Conservation (phyloP, 345 rosid genomes). For the Pistacia vera region DNA sequence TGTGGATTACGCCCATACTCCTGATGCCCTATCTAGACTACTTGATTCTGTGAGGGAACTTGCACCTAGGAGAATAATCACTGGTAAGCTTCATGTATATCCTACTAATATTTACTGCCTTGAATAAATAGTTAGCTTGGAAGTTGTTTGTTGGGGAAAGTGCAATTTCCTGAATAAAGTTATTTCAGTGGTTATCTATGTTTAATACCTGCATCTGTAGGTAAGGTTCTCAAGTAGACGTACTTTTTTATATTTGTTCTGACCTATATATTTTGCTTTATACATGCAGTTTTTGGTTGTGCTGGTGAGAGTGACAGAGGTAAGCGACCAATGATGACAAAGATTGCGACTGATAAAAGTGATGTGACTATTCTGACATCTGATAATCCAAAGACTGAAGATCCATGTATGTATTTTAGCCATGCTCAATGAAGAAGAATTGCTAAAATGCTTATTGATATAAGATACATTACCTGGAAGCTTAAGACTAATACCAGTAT, state of each 20-base stretch:
- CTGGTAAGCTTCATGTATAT: slow-evolving; percentile 54
- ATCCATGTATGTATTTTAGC: slow-evolving; percentile 63
- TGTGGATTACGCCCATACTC: slow-evolving; percentile 84
- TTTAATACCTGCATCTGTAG: not conserved
- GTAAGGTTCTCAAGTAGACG: not conserved
- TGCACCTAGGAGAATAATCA: slow-evolving; percentile 77
- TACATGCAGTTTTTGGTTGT: slow-evolving; percentile 73
- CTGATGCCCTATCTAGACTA: slow-evolving; percentile 80
- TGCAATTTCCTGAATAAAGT: not conserved
- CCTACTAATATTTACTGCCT: not conserved
- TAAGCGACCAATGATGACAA: slow-evolving; percentile 83
- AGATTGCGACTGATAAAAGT: slow-evolving; percentile 88
- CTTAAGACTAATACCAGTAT: slow-evolving; percentile 6
- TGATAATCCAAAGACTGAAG: slow-evolving; percentile 86
- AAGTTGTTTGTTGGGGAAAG: not conserved
- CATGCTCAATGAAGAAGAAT: not conserved
- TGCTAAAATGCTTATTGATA: not conserved
- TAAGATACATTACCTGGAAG: not conserved
- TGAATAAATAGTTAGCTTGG: not conserved
- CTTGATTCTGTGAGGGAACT: slow-evolving; percentile 92
- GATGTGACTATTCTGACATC: slow-evolving; percentile 93
- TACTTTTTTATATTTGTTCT: not conserved
- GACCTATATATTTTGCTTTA: slow-evolving; percentile 13
- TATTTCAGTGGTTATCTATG: not conserved
- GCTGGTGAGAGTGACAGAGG: slow-evolving; percentile 81